phyloP scores from a whole-genome alignment of 1,139 yeast species.

The Hyphopichia wangnamkhiaoensis region DNA sequence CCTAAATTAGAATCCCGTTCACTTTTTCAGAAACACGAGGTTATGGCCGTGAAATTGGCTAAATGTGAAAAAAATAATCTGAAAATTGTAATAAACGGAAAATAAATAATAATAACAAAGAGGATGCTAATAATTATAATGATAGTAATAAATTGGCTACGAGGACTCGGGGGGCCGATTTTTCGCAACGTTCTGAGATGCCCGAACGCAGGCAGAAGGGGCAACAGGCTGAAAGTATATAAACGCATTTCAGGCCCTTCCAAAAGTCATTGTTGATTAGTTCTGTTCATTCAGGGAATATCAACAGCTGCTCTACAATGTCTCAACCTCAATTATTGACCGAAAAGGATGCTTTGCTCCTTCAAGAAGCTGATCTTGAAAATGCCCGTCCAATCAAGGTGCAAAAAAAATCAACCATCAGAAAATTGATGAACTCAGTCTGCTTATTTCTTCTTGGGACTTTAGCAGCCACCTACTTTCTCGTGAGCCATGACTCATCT shows the following conservation, averaged over 20 bases:
- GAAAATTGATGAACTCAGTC: background rate
- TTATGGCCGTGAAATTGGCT: too few relatives aligned
- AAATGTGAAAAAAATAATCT: too few relatives aligned
- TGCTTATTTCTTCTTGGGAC: background rate
- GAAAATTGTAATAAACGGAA: too few relatives aligned
- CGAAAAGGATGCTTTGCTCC: constrained; percentile 2
- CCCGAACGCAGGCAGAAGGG: too few relatives aligned
- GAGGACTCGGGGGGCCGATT: background rate
- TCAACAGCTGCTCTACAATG: background rate
- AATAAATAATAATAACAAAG: too few relatives aligned
- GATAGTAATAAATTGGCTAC: too few relatives aligned
- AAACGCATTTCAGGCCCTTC: too few relatives aligned
- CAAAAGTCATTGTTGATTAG: background rate
- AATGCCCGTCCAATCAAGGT: background rate
- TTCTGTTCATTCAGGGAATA: background rate
- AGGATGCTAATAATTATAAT: too few relatives aligned
- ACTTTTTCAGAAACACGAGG: too few relatives aligned
- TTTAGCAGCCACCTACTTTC: background rate
- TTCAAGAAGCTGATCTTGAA: background rate
- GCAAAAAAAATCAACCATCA: background rate
- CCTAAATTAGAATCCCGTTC: too few relatives aligned
- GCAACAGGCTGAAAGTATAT: too few relatives aligned
- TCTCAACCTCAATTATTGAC: background rate
- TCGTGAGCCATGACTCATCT: background rate
- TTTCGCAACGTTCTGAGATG: too few relatives aligned